Evolutionary conservation across 352 stramenopile genomes (phyloP).

Genomic region (Phytopythium helicoides): DNA sequence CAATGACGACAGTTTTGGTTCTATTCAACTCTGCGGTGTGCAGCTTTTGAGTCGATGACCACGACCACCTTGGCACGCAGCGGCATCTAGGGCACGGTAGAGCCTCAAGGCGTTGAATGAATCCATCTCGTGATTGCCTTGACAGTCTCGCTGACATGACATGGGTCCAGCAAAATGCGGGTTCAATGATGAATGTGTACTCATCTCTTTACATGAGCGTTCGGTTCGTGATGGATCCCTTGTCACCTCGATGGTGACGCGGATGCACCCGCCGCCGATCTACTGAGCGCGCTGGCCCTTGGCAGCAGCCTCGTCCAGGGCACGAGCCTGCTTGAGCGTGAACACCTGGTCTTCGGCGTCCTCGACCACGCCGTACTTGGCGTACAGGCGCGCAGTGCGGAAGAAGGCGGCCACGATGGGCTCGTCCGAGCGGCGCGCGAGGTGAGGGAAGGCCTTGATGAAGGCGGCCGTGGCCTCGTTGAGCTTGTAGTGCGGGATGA

Average conservation of each 20-base stretch:
- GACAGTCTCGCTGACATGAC: no score
- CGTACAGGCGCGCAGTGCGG: constrained; percentile 58
- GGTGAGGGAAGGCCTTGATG: constrained; percentile 62
- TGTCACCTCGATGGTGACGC: neutral
- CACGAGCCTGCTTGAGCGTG: constrained; percentile 61
- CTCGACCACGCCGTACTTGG: constrained; percentile 59
- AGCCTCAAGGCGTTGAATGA: no score
- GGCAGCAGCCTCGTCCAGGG: constrained; percentile 17
- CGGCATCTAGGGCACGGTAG: no score
- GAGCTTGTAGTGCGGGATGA: constrained; percentile 87
- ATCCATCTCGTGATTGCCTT: no score
- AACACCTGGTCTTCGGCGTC: constrained; percentile 64
- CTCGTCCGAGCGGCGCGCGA: constrained; percentile 66
- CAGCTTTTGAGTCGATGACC: no score
- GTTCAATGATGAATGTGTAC: no score
- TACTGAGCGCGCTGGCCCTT: constrained; percentile 31
- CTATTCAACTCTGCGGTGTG: no score
- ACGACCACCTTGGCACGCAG: no score
- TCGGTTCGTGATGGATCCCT: no score
- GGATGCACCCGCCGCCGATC: neutral
- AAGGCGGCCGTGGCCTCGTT: constrained; percentile 60
- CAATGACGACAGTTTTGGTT: no score
- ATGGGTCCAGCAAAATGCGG: no score
- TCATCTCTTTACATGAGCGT: no score
- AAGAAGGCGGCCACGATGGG: constrained; percentile 69